Conservation (phyloP, 1,139 yeast genomes). For the Pneumocystis wakefieldiae region DNA sequence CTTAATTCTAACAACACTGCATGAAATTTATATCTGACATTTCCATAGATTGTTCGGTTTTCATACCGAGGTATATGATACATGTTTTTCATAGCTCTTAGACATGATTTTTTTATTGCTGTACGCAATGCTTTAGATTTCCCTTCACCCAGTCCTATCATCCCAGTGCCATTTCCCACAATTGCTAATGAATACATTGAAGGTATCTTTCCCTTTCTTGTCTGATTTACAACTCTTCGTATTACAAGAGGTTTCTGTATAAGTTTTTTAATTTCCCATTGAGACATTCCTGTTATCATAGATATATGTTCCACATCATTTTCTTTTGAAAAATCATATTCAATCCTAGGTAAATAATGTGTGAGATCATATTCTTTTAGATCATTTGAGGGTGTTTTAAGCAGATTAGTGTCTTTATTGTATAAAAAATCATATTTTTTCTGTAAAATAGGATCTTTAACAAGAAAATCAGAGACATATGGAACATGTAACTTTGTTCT, state of each 20-base stretch:
- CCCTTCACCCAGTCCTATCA: slow-evolving; percentile 93
- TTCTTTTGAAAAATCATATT: neutral
- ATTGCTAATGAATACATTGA: slow-evolving; percentile 75
- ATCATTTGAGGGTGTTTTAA: neutral
- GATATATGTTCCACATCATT: neutral
- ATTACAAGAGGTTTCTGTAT: slow-evolving; percentile 7
- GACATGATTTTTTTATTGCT: slow-evolving; percentile 75
- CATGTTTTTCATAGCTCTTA: slow-evolving; percentile 86
- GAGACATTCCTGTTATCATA: neutral
- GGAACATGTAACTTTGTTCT: neutral
- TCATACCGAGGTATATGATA: slow-evolving; percentile 74
- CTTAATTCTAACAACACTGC: slow-evolving; percentile 71
- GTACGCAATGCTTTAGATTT: slow-evolving; percentile 67
- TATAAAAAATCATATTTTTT: neutral
- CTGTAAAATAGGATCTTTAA: neutral
- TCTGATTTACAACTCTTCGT: slow-evolving; percentile 75
- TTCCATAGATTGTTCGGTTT: slow-evolving; percentile 79
- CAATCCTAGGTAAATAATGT: neutral
- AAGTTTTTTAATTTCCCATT: neutral
- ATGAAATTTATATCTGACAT: slow-evolving; percentile 68
- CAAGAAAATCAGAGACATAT: neutral
- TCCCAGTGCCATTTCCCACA: slow-evolving; percentile 87
- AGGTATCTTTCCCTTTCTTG: slow-evolving; percentile 83
- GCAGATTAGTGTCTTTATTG: neutral
- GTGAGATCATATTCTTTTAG: neutral